Evolutionary conservation across 78 protist genomes (phyloP).

Genomic region (Blattamonas nauphoetae): DNA sequence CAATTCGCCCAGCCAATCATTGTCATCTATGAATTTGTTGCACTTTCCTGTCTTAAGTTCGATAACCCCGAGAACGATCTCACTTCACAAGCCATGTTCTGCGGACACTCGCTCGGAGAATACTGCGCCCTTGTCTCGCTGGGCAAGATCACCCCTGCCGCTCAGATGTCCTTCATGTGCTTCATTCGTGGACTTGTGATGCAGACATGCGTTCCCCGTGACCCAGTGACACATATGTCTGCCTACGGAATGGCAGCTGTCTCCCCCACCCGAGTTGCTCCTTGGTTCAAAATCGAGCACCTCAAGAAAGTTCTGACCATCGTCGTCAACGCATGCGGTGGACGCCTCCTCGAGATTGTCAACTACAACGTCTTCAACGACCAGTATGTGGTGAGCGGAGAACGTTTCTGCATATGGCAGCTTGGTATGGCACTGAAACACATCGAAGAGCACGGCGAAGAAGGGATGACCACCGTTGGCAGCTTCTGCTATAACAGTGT

Average conservation of each 20-base stretch:
- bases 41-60: too few species aligned
- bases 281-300: background rate
- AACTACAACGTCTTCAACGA: conserved; percentile 43
- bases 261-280: conserved; percentile 37
- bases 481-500: background rate
- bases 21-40: conserved; percentile 31
- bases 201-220: too few species aligned
- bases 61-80: conserved; percentile 34
- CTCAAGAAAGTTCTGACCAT: background rate
- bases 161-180: conserved; percentile 28
- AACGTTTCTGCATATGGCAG: too few species aligned
- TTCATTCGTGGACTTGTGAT: conserved; percentile 51
- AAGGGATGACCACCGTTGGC: background rate
- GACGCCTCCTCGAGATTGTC: too few species aligned
- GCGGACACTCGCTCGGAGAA: conserved; percentile 62
- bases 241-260: conserved; percentile 48
- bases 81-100: conserved; percentile 16
- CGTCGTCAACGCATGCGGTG: background rate
- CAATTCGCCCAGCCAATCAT: too few species aligned
- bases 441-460: background rate
- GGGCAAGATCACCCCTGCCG: conserved; percentile 24
- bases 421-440: too few species aligned
- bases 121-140: conserved; percentile 41
- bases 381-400: too few species aligned
- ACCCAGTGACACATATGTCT: conserved; percentile 19